Percentiles rank a stretch among this genome's conserved stretches.
Conservation (phyloP, 2,329 filamentous ascomycete genomes). For the Purpureocillium takamizusanense region DNA sequence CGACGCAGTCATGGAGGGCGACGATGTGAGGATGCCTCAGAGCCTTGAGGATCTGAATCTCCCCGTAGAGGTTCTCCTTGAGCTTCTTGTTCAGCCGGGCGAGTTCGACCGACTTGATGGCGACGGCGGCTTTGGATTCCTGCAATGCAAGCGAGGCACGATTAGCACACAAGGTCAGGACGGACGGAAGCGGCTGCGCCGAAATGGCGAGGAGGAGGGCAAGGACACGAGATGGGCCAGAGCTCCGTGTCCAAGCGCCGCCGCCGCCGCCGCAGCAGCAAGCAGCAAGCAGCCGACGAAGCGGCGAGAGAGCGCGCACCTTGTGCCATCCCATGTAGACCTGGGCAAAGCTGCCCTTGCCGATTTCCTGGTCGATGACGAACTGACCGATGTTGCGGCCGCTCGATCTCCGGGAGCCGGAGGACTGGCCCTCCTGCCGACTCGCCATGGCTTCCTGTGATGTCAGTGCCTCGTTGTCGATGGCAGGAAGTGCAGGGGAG, state of each 20-base stretch:
- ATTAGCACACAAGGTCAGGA: too few species aligned
- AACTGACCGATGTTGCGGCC: slow-evolving; percentile 59
- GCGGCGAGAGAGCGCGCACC: slow-evolving; percentile 35
- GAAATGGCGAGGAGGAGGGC: too few species aligned
- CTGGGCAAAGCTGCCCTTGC: slow-evolving; percentile 94
- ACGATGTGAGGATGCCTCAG: slow-evolving; percentile 96
- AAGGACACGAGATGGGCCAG: too few species aligned
- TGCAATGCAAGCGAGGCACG: slow-evolving; percentile 22
- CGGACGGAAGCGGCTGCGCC: too few species aligned
- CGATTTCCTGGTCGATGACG: slow-evolving; percentile 78
- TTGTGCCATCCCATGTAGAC: slow-evolving; percentile 84
- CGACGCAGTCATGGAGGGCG: slow-evolving; percentile 87
- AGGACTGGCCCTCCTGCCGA: slow-evolving; percentile 26
- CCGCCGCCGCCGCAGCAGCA: background rate
- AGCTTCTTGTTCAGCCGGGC: slow-evolving; percentile 89
- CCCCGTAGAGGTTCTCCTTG: slow-evolving; percentile 88
- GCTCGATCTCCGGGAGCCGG: slow-evolving; percentile 23
- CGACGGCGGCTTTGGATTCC: slow-evolving; percentile 74
- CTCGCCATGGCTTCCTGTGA: slow-evolving; percentile 29
- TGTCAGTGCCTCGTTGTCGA: slow-evolving; percentile 13
- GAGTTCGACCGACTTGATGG: slow-evolving; percentile 93
- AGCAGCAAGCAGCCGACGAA: too few species aligned
- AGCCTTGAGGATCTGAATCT: slow-evolving; percentile 91
- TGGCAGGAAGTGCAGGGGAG: slow-evolving; percentile 21
- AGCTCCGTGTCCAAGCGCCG: background rate